These are phyloP conservation scores for Rubroboletus satanas DNA, from an alignment of 768 basidiomycete genomes.

Conservation along the genomic window DNA sequence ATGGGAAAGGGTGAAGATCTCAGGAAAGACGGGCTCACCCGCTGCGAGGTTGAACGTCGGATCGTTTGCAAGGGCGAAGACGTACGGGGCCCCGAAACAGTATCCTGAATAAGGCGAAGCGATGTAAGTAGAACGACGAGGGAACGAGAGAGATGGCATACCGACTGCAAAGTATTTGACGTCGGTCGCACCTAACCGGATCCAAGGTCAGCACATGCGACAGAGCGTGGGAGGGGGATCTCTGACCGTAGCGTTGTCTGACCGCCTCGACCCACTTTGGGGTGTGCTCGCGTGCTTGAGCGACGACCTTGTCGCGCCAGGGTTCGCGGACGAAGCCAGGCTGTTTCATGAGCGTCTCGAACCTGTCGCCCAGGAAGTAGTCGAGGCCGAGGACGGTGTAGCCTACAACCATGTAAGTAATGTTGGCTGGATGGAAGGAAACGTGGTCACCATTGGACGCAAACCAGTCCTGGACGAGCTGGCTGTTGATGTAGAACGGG, in stretches of 20 bases:
- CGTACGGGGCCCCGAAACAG: constrained; percentile 55
- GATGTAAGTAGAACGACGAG: not conserved
- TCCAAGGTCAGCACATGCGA: not conserved
- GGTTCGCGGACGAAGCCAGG: constrained; percentile 35
- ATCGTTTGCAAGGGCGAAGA: constrained; percentile 45
- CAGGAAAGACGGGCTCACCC: constrained; percentile 29
- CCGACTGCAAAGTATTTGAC: constrained; percentile 46
- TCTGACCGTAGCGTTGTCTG: constrained; percentile 44
- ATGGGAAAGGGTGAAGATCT: not conserved
- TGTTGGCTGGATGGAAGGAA: too few species aligned
- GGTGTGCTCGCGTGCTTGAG: constrained; percentile 36
- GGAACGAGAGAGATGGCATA: constrained; percentile 10
- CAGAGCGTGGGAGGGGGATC: not conserved
- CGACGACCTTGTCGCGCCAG: constrained; percentile 40
- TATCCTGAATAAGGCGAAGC: constrained; percentile 38
- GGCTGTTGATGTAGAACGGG: constrained; percentile 53
- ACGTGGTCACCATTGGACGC: constrained; percentile 47
- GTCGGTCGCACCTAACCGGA: constrained; percentile 17
- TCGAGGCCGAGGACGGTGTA: constrained; percentile 58
- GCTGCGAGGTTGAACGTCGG: constrained; percentile 39
- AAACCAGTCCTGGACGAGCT: constrained; percentile 62
- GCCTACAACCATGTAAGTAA: constrained; percentile 32
- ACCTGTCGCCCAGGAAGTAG: constrained; percentile 59
- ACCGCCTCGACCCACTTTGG: constrained; percentile 54
- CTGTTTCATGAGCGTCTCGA: constrained; percentile 39